Conservation (phyloP, 2,329 filamentous ascomycete species). For the Penicillium sp. region DNA sequence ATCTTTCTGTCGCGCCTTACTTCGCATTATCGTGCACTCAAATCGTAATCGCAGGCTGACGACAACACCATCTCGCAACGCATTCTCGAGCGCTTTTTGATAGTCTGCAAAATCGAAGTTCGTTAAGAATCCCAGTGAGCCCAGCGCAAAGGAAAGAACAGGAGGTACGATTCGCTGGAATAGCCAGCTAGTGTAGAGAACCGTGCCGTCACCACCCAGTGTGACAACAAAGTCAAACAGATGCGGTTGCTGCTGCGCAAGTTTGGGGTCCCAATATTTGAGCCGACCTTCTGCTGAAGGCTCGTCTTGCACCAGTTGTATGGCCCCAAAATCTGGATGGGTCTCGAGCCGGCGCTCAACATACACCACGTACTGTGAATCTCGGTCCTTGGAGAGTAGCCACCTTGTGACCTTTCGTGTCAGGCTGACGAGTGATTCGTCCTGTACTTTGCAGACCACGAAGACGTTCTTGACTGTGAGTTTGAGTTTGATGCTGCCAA, state of each 20-base stretch:
- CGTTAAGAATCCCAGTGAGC: constrained; percentile 90
- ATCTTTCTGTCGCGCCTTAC: constrained; percentile 37
- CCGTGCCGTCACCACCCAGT: constrained; percentile 92
- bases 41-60: constrained; percentile 87
- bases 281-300: constrained; percentile 60
- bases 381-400: constrained; percentile 72
- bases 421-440: constrained; percentile 74
- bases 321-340: constrained; percentile 72
- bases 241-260: constrained; percentile 77
- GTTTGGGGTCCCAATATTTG: constrained; percentile 78
- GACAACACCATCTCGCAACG: constrained; percentile 81
- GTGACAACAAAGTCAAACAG: constrained; percentile 93
- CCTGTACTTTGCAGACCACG: constrained; percentile 87
- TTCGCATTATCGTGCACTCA: constrained; percentile 89
- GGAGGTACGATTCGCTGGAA: constrained; percentile 95
- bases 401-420: constrained; percentile 77
- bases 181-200: constrained; percentile 93
- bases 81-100: constrained; percentile 65
- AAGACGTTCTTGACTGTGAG: constrained; percentile 83
- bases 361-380: constrained; percentile 72
- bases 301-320: constrained; percentile 67
- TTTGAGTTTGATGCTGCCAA: constrained; percentile 80
- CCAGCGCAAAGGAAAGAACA: constrained; percentile 85
- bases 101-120: constrained; percentile 91
- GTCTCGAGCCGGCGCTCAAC: constrained; percentile 75